These are phyloP conservation scores for Penicillium paradoxum DNA, from an alignment of 495 filamentous ascomycete genomes.

Conservation along the genomic window DNA sequence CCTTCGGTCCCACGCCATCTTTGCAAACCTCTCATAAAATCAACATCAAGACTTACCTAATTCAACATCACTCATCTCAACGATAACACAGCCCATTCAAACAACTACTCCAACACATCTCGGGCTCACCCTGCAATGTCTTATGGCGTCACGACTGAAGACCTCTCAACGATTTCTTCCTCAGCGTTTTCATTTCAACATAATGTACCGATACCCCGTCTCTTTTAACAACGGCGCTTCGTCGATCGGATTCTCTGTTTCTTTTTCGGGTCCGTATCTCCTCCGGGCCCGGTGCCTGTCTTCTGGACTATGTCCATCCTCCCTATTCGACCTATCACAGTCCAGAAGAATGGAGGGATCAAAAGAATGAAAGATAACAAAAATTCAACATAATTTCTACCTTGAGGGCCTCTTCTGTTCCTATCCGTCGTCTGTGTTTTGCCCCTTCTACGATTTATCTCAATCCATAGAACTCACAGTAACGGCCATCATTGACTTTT, in stretches of 20 bases:
- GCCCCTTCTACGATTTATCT: neutral
- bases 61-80: slow-evolving; percentile 47
- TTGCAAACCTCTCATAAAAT: slow-evolving; percentile 17
- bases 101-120: slow-evolving; percentile 27
- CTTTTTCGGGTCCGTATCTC: slow-evolving; percentile 13
- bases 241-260: slow-evolving; percentile 30
- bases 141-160: slow-evolving; percentile 47
- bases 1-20: slow-evolving; percentile 7
- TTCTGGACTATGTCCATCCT: slow-evolving; percentile 1
- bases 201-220: slow-evolving; percentile 35
- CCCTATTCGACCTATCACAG: slow-evolving; percentile 1
- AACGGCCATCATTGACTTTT: neutral
- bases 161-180: slow-evolving; percentile 50
- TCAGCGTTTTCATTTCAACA: slow-evolving; percentile 45
- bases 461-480: neutral
- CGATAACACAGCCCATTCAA: slow-evolving; percentile 28
- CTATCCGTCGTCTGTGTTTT: neutral
- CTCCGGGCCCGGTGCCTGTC: slow-evolving; percentile 19
- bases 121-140: slow-evolving; percentile 32
- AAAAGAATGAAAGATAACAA: slow-evolving; percentile 17
- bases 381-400: slow-evolving; percentile 38
- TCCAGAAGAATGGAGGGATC: slow-evolving; percentile 2
- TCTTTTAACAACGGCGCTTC: slow-evolving; percentile 35
- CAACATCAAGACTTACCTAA: slow-evolving; percentile 28
- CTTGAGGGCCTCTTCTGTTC: slow-evolving; percentile 3